A percentile compares a stretch with the other conserved stretches of the same genome.
These are phyloP conservation scores for Malassezia nana DNA, from an alignment of 1,284 basidiomycete species.

Conservation along the genomic window DNA sequence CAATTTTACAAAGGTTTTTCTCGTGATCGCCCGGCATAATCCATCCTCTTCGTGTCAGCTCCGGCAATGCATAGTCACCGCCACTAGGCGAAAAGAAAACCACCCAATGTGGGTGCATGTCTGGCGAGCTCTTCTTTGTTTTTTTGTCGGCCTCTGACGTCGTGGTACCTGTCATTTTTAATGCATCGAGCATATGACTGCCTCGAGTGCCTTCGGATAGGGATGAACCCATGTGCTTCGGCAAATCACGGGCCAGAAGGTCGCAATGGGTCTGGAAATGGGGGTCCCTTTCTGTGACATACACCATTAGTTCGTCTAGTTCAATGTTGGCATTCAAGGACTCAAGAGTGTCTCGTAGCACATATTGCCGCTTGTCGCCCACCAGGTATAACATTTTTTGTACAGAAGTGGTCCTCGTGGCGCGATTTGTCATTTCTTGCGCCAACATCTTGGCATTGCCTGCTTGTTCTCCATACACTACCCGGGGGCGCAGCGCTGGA, in stretches of 20 bases:
- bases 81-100: constrained; percentile 47
- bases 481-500: constrained; percentile 25
- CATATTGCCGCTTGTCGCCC: constrained; percentile 36
- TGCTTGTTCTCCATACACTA: constrained; percentile 33
- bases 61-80: constrained; percentile 34
- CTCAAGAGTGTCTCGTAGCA: constrained; percentile 26
- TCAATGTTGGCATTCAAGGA: constrained; percentile 22
- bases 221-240: no score
- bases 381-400: constrained; percentile 30
- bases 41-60: constrained; percentile 32
- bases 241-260: constrained; percentile 24
- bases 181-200: constrained; percentile 15
- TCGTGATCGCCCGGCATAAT: constrained; percentile 16
- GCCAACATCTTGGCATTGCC: constrained; percentile 37
- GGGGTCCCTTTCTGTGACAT: constrained; percentile 30
- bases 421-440: constrained; percentile 20
- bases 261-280: constrained; percentile 27
- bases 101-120: constrained; percentile 37
- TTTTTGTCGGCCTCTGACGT: background rate
- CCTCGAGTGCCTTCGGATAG: no score
- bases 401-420: background rate
- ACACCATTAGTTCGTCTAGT: constrained; percentile 32
- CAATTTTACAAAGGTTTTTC: constrained; percentile 23
- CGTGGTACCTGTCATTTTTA: constrained; percentile 7
- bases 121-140: constrained; percentile 7